Base-by-base conservation (phyloP, 2,329 filamentous ascomycete species). In the Cladophialophora carrionii region DNA sequence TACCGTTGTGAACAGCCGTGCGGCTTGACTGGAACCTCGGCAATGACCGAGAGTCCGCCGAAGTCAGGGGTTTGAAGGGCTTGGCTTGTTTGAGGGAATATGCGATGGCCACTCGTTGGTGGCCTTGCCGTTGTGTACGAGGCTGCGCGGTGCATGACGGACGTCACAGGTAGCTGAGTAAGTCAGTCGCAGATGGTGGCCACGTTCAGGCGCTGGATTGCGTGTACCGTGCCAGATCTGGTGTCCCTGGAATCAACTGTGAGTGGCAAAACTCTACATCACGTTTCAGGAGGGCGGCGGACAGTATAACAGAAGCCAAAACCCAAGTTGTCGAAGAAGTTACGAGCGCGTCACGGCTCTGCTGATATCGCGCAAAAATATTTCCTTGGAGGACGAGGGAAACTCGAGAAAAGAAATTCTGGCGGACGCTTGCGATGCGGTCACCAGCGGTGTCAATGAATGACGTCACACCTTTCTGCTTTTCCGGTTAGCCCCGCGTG, bases 381-480 rank as follows among this genome's bases (percentile, higher is more conserved):
- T n/a, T 43, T 7, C n/a, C 17, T 43, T 8, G 8, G 4, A 41
- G 17, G 17, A 41, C 2, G 2, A 4, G 3, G 3, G 3, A 6
- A 3, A 29, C 26, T 29, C 26, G 26, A 29, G 17, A 6, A n/a
- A 1, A 43, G 3, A 43, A n/a, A n/a, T 43, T 43, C 37, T 34
- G 32, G 17, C 6, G 46, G 9, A 12, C 20, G 31, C 24, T 26
- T 29, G 24, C 29, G 52, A 43, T 4, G 20, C 1, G 4, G 22
- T n/a, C 6, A 0, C 46, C 24, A 8, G 72, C 75, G 7, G 71
- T n/a, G n/a, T n/a, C n/a, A n/a, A n/a, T n/a, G n/a, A n/a, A 71
- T n/a, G 76, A 57, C 26, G 54, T 63, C 61, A 63, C 49, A 32
- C 31, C n/a, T 5, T 32, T 20, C 20, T 10, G 29, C 49, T 6